Evolutionary conservation across 2,329 filamentous ascomycete species (phyloP), one percentile per base, ranked within the genome.

Genomic region (Hypoxylon sp.): DNA sequence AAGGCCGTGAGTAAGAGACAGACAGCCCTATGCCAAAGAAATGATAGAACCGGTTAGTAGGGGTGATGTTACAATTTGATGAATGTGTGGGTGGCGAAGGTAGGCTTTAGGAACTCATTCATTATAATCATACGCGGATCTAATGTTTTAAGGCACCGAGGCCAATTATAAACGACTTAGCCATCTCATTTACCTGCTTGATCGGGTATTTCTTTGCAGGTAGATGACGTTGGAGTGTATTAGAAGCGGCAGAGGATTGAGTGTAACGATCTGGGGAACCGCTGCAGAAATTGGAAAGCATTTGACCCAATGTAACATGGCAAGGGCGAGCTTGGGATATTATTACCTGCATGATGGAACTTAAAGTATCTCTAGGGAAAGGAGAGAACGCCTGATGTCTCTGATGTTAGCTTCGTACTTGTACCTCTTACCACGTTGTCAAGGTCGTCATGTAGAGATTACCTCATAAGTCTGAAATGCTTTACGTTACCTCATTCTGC

Each of bases 161-260:
- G 19, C 50, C 39, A 63, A 63, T 67, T 37, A 34, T 37, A 50
- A 16, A 34, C 39, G 50, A 45, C 37, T 43, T 23, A 45, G 39
- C 46, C 46, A 47, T 19, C 23, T 37, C 34, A 25, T 29, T 14
- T 48, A 52, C 34, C 41, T 50, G 48, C 48, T 1, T 54, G 39
- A 56, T 32, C 16, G 4, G 43, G 25, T 7, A 34, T 11, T 53
- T 48, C 30, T 56, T 53, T 54, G 61, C 58, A 63, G 47, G 45
- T 67, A 60, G 34, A 63, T 61, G 51, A 51, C 51, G 39, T 58
- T 46, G 56, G 41, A 52, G 50, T 30, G 54, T 34, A 37, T 46
- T 47, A 14, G 19, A 56, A n/a, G 27, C 34, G 56, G 27, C 29
- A 60, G 41, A 60, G 55, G 61, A 59, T 59, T 48, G 53, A 41